phyloP scores from a whole-genome alignment of 352 stramenopile genomes.

The Pythium sp. region DNA sequence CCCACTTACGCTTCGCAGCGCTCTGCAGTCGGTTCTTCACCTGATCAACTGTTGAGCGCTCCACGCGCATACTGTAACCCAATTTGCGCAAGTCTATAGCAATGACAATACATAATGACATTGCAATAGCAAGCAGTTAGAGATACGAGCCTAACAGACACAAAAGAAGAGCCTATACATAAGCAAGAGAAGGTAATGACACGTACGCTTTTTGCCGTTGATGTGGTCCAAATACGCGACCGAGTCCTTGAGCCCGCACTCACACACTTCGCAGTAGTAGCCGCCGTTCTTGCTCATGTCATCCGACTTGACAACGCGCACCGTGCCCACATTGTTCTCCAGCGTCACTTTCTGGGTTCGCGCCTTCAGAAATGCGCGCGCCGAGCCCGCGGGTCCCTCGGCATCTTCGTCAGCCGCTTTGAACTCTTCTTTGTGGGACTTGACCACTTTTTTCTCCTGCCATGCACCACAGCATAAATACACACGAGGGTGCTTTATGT shows the following conservation, averaged over 20 bases:
- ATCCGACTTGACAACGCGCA: conserved; percentile 85
- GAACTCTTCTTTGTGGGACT: conserved; percentile 76
- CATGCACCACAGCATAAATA: conserved; percentile 2
- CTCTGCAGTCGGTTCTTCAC: conserved; percentile 87
- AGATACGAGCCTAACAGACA: not conserved
- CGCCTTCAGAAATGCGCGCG: conserved; percentile 77
- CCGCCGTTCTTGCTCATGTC: conserved; percentile 76
- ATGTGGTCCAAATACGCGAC: conserved; percentile 94
- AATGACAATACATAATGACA: not conserved
- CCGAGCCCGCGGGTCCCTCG: conserved; percentile 56
- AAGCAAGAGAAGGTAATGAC: not conserved
- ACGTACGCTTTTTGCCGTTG: conserved; percentile 93
- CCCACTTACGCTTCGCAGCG: conserved; percentile 80
- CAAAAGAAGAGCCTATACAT: not conserved
- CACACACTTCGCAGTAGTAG: conserved; percentile 93
- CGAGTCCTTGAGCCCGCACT: conserved; percentile 90
- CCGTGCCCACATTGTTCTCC: conserved; percentile 80
- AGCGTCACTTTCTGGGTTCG: conserved; percentile 75
- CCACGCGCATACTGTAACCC: conserved; percentile 91
- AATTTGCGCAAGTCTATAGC: conserved; percentile 82
- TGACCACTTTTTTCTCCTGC: conserved; percentile 68
- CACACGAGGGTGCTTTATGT: not conserved
- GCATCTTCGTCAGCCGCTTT: conserved; percentile 60
- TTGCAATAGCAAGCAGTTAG: not conserved
- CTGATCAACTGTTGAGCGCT: conserved; percentile 81